Evolutionary conservation across 768 basidiomycete genomes (phyloP).

Genomic region (Pseudohyphozyma bogoriensis): DNA sequence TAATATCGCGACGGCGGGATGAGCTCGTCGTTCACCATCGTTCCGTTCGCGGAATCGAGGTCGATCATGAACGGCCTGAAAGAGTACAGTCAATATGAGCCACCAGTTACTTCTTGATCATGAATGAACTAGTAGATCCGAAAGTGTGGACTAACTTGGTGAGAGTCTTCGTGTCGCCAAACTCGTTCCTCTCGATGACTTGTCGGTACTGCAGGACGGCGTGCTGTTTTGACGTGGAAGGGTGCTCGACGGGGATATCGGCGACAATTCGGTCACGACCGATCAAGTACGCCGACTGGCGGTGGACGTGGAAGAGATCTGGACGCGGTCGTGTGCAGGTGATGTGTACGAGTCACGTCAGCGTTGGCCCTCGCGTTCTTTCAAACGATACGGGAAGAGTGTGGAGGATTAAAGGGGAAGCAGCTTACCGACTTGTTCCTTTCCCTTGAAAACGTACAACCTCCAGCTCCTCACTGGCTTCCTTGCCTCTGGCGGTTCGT

Average conservation of each 20-base stretch:
- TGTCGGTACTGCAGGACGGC: constrained; percentile 93
- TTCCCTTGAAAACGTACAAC: constrained; percentile 93
- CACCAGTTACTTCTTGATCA: background rate
- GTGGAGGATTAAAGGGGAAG: background rate
- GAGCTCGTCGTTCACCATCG: constrained; percentile 73
- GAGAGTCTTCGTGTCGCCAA: constrained; percentile 60
- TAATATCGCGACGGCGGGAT: constrained; percentile 81
- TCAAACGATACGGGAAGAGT: background rate
- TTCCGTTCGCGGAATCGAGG: constrained; percentile 95
- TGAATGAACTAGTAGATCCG: background rate
- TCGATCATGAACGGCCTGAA: constrained; percentile 90
- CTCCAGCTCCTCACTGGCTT: constrained; percentile 85
- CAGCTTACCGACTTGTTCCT: constrained; percentile 74
- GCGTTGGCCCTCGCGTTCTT: background rate
- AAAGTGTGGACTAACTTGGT: constrained; percentile 58
- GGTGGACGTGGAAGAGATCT: constrained; percentile 86
- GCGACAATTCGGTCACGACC: constrained; percentile 71
- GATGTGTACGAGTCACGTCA: no score
- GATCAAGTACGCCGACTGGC: constrained; percentile 87
- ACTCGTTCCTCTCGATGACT: constrained; percentile 77
- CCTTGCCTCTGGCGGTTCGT: constrained; percentile 94
- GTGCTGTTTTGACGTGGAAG: constrained; percentile 97
- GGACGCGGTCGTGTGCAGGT: no score
- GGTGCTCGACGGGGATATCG: constrained; percentile 79
- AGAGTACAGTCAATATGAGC: background rate